Evolutionary conservation across 257 asterid species (phyloP), one percentile per base, ranked within the genome.

Genomic region (Nemophila menziesii): DNA sequence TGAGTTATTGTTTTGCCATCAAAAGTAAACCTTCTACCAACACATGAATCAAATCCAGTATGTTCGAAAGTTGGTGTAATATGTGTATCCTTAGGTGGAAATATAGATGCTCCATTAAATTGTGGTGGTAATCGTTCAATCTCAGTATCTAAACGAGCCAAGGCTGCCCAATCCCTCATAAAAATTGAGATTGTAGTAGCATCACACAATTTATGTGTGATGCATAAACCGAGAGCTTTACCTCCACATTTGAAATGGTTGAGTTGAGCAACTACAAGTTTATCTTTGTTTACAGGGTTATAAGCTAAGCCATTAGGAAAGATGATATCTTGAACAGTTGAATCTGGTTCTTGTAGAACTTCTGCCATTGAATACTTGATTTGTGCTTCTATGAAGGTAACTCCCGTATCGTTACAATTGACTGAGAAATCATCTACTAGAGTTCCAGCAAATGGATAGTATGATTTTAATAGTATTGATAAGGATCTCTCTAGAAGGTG

Each of bases 101-200:
- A 23, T 17, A 16, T 20, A 2, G 43, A 42, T 17, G 33, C 22
- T 3, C 22, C 51, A 1, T 37, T 37, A 6, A 37, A 9, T 37
- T 37, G 42, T 37, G 42, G 42, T 12, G 42, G 16, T 37, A 18
- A 18, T 12, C 8, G 7, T 37, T 15, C 6, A 12, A 12, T 0
- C 16, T 37, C 2, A 9, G 13, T 18, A 5, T 18, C 42, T 37
- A 12, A 7, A n/a, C n/a, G n/a, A n/a, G 1, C 4, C 12, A 36
- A 6, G n/a, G 43, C 43, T 11, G 47, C 52, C 64, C 64, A 58
- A 24, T 58, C 64, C 23, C 27, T 12, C 6, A 18, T 2, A 14
- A 58, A 43, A 15, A 17, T 43, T 2, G 10, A 20, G 0, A 23
- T 14, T 8, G 47, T 50, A 12, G 39, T 11, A 5, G 41, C 57